phyloP scores from a whole-genome alignment of 306 rosid species.

The Quercus bicolor region DNA sequence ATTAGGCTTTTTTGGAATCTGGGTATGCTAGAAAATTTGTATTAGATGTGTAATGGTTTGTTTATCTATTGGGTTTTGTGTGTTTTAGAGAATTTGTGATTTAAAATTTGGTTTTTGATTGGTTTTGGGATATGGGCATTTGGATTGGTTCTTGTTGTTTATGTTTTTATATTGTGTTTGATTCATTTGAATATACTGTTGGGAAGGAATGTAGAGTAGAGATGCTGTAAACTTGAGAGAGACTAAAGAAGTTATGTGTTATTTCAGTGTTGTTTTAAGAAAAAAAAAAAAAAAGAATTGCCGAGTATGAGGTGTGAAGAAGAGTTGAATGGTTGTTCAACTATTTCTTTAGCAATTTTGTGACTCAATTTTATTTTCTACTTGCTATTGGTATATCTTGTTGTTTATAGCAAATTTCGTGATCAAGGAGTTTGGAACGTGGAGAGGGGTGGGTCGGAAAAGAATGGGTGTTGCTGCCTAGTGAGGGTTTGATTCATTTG shows the following conservation, averaged over 20 bases:
- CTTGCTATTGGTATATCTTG: not conserved
- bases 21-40: not conserved
- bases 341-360: not conserved
- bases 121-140: not conserved
- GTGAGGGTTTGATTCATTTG: constrained; percentile 4
- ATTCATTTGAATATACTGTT: constrained; percentile 1
- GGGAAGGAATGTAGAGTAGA: not conserved
- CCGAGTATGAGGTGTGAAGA: not conserved
- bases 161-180: not conserved
- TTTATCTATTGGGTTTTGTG: not conserved
- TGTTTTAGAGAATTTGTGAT: not conserved
- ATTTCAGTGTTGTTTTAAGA: not conserved
- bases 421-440: not conserved
- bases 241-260: not conserved
- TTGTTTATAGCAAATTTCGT: not conserved
- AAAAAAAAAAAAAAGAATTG: not conserved
- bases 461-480: not conserved
- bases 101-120: not conserved
- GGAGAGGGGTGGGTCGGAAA: not conserved
- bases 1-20: not conserved
- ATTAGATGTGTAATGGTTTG: not conserved
- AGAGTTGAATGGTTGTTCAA: not conserved
- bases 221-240: not conserved
- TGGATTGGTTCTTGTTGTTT: not conserved
- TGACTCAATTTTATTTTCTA: not conserved